Conservation (phyloP, 139 green algal genomes). For the Tetratostichococcus sp. region DNA sequence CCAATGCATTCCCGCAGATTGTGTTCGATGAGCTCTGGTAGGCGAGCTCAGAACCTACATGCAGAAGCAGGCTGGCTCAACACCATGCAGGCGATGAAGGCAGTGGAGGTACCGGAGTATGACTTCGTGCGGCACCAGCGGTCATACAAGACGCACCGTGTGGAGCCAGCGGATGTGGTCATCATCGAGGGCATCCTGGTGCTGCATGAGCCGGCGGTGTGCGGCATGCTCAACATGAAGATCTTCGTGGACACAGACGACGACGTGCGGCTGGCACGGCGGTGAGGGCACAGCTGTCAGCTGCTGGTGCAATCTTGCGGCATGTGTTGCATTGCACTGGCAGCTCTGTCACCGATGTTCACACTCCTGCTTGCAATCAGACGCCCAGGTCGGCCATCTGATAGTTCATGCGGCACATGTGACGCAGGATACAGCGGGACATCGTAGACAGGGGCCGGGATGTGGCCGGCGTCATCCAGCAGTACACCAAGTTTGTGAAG, state of each 20-base stretch:
- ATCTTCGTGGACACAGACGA: slow-evolving; percentile 80
- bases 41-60: too few relatives aligned
- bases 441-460: slow-evolving; percentile 77
- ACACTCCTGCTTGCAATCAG: too few relatives aligned
- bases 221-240: slow-evolving; percentile 90
- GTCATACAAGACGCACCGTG: slow-evolving; percentile 33
- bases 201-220: slow-evolving; percentile 75
- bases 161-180: slow-evolving; percentile 91
- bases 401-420: too few relatives aligned
- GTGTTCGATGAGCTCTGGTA: too few relatives aligned
- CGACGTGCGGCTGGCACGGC: slow-evolving; percentile 84
- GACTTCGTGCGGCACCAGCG: slow-evolving; percentile 88
- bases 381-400: too few relatives aligned
- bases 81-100: slow-evolving; percentile 20
- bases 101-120: slow-evolving; percentile 88
- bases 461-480: slow-evolving; percentile 86
- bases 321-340: too few relatives aligned
- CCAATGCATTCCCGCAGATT: background rate
- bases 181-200: slow-evolving; percentile 97
- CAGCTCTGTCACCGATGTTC: too few relatives aligned
- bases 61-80: too few relatives aligned
- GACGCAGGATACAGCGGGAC: slow-evolving; percentile 84
- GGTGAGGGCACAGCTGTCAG: slow-evolving; percentile 2
- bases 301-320: slow-evolving; percentile 18
- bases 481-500: slow-evolving; percentile 95